phyloP scores from a whole-genome alignment of 441 rosid species.

The Pelargonium fulgidum region DNA sequence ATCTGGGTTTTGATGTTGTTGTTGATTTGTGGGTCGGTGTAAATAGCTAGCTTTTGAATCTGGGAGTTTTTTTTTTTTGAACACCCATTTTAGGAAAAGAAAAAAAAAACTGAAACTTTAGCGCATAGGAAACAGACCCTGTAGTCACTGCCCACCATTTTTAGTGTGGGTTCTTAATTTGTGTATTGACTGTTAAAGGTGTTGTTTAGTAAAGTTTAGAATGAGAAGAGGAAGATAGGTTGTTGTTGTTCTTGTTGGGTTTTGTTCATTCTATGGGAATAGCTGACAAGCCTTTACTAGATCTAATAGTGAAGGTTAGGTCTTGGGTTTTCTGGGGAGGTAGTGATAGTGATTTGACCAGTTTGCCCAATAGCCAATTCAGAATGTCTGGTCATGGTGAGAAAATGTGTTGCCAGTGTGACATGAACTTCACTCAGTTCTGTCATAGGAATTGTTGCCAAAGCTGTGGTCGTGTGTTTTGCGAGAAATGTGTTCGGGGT shows the following conservation, averaged over 20 bases:
- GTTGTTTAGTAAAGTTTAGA: background rate
- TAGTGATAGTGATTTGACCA: slow-evolving; percentile 5
- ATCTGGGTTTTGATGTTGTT: slow-evolving; percentile 4
- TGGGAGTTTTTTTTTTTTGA: background rate
- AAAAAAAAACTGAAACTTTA: background rate
- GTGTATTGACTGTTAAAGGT: slow-evolving; percentile 4
- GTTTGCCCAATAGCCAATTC: background rate
- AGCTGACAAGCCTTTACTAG: background rate
- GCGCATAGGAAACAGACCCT: slow-evolving; percentile 6
- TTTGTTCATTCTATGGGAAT: slow-evolving; percentile 8
- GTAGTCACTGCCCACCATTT: background rate
- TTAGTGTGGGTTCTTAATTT: background rate
- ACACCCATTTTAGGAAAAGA: slow-evolving; percentile 6
- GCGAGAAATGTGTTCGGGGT: background rate
- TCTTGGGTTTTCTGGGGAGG: slow-evolving; percentile 2
- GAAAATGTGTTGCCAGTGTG: slow-evolving; percentile 2
- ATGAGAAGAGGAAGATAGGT: slow-evolving; percentile 1
- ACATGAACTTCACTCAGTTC: background rate
- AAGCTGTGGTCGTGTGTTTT: background rate
- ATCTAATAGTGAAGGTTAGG: slow-evolving; percentile 5
- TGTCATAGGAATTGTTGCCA: background rate
- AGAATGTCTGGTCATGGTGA: background rate
- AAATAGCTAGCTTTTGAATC: background rate
- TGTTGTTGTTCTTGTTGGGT: background rate
- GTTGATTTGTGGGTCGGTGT: background rate